Conservation (phyloP, 2,329 filamentous ascomycete species). For the Hypomyces perniciosus region DNA sequence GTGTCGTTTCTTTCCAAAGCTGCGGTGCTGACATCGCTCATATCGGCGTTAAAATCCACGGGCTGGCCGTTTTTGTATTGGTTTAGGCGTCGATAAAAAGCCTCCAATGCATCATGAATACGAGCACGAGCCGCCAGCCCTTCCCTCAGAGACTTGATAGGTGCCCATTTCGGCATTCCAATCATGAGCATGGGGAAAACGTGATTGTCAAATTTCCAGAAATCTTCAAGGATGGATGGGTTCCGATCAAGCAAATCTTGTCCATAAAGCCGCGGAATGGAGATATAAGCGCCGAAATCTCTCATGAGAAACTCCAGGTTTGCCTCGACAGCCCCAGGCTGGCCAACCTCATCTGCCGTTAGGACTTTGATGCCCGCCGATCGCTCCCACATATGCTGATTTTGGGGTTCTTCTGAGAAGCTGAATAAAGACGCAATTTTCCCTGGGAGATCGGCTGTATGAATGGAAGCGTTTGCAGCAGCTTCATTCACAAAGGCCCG, state of each 20-base stretch:
- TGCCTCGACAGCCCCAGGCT: constrained; percentile 1
- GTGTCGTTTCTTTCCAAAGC: constrained; percentile 15
- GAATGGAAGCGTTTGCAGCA: constrained; percentile 16
- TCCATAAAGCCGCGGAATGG: constrained; percentile 18
- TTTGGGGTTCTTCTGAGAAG: constrained; percentile 5
- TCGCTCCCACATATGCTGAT: constrained; percentile 16
- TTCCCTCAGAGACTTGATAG: constrained; percentile 15
- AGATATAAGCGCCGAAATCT: constrained; percentile 21
- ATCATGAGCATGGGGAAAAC: constrained; percentile 17
- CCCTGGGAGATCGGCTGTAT: constrained; percentile 11
- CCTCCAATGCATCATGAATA: constrained; percentile 8
- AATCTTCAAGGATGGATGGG: constrained; percentile 14
- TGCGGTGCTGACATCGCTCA: constrained; percentile 14
- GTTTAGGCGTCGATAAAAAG: not conserved
- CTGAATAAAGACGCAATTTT: constrained; percentile 15
- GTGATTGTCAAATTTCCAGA: constrained; percentile 21
- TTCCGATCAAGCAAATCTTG: constrained; percentile 16
- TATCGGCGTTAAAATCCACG: constrained; percentile 13
- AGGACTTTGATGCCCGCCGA: constrained; percentile 12
- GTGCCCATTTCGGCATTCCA: constrained; percentile 17
- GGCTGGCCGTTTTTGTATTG: not conserved
- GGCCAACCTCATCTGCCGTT: not conserved
- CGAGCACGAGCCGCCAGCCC: constrained; percentile 16
- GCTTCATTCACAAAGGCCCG: constrained; percentile 18
- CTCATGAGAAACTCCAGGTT: constrained; percentile 8